A percentile compares a stretch with the other conserved stretches of the same genome.
Conservation (phyloP, 2,329 filamentous ascomycete genomes). For the Paracoccidioides lutzii region DNA sequence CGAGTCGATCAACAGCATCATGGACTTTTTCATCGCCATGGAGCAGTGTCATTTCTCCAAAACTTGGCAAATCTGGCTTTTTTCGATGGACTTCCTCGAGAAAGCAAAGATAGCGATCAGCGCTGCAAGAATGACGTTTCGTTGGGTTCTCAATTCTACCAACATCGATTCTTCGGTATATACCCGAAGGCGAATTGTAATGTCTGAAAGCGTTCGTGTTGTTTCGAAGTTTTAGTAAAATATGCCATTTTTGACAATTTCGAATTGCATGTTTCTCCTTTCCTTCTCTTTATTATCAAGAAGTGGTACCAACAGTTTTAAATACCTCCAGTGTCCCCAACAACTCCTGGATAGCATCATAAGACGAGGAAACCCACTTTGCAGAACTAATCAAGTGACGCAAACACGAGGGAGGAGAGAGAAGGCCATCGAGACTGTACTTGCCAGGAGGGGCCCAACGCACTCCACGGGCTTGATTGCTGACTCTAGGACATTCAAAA, state of each 20-base stretch:
- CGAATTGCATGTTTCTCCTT: not conserved
- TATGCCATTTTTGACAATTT: not conserved
- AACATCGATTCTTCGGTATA: conserved; percentile 32
- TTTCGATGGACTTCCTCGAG: conserved; percentile 29
- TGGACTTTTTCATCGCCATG: conserved; percentile 31
- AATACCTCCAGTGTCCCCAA: conserved; percentile 26
- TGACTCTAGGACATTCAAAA: conserved; percentile 23
- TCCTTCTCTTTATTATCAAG: not conserved
- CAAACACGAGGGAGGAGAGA: conserved; percentile 32
- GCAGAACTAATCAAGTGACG: conserved; percentile 34
- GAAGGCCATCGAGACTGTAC: conserved; percentile 28
- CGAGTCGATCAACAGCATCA: conserved; percentile 29
- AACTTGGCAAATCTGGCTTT: conserved; percentile 29
- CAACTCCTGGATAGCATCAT: conserved; percentile 35
- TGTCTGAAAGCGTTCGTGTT: conserved; percentile 21
- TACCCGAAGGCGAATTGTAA: conserved; percentile 31
- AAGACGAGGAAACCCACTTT: conserved; percentile 31
- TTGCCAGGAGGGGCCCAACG: conserved; percentile 28
- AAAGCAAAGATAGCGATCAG: conserved; percentile 36
- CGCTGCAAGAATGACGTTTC: conserved; percentile 32
- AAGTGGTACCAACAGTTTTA: not conserved
- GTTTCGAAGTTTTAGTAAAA: not conserved
- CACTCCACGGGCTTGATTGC: conserved; percentile 26
- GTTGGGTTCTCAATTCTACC: conserved; percentile 26
- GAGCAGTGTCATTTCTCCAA: conserved; percentile 30